Conservation (phyloP, 1,284 basidiomycete genomes). For the Heliocybe sulcata region DNA sequence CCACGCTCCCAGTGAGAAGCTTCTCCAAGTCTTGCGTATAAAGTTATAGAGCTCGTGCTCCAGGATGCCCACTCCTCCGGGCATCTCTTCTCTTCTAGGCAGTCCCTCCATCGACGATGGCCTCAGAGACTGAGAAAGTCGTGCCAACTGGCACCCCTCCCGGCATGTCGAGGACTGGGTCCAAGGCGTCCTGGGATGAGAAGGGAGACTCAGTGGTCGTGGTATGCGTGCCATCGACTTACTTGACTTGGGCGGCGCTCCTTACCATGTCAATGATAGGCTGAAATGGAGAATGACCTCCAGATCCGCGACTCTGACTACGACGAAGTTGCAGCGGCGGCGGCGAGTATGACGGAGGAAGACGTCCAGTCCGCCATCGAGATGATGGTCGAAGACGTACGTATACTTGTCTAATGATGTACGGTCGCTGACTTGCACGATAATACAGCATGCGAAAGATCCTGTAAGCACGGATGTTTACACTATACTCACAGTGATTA, state of each 20-base stretch:
- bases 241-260: background rate
- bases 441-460: background rate
- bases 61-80: too few relatives aligned
- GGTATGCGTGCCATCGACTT: background rate
- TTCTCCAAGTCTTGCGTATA: too few relatives aligned
- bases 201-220: background rate
- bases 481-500: background rate
- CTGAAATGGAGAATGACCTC: slow-evolving; percentile 2
- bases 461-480: background rate
- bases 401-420: background rate
- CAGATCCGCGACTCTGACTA: background rate
- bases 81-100: background rate
- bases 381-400: background rate
- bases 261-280: background rate
- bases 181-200: background rate
- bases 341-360: background rate
- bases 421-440: background rate
- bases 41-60: too few relatives aligned
- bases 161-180: background rate
- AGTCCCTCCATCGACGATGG: background rate
- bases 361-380: background rate
- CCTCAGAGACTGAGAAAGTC: background rate
- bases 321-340: background rate
- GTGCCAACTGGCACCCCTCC: background rate
- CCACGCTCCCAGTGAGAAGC: too few relatives aligned